A percentile compares a stretch with the other conserved stretches of the same genome.
Evolutionary conservation across 441 rosid species (phyloP).

Genomic region (Brassica balearica): DNA sequence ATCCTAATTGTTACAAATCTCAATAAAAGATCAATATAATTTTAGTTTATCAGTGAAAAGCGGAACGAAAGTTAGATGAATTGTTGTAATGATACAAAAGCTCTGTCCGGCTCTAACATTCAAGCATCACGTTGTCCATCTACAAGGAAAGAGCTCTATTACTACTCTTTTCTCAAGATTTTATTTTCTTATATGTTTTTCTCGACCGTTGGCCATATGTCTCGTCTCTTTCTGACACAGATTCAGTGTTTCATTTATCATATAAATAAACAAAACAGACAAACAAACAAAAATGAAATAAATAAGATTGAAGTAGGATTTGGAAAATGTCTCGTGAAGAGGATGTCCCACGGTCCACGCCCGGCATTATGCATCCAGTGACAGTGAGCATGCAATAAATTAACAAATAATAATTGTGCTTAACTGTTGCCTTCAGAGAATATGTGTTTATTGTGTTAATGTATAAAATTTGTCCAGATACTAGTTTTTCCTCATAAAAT

Average conservation of each 20-base stretch:
- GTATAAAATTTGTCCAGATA: not conserved
- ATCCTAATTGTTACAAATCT: constrained; percentile 17
- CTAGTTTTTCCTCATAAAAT: not conserved
- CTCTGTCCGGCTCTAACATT: constrained; percentile 44
- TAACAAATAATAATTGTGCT: not conserved
- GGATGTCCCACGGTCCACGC: constrained; percentile 44
- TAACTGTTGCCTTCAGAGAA: not conserved
- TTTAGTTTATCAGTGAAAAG: constrained; percentile 22
- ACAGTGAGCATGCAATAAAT: constrained; percentile 39
- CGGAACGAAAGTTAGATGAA: constrained; percentile 14
- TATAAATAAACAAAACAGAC: constrained; percentile 7
- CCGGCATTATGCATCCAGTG: constrained; percentile 35
- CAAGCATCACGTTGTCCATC: constrained; percentile 40
- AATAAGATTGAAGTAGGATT: constrained; percentile 29
- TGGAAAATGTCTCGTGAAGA: constrained; percentile 38
- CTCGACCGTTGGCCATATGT: constrained; percentile 41
- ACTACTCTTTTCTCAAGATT: constrained; percentile 34
- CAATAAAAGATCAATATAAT: constrained; percentile 27
- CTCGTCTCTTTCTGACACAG: constrained; percentile 38
- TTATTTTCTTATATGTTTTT: constrained; percentile 21
- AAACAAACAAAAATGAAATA: constrained; percentile 13
- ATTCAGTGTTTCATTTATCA: constrained; percentile 30
- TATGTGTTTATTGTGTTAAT: constrained; percentile 15
- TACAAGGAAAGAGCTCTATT: constrained; percentile 25
- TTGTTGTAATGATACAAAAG: constrained; percentile 22